Percentiles rank a stretch among this genome's conserved stretches.
phyloP scores from a whole-genome alignment of 2,329 filamentous ascomycete species.

The Ophiostoma ips region DNA sequence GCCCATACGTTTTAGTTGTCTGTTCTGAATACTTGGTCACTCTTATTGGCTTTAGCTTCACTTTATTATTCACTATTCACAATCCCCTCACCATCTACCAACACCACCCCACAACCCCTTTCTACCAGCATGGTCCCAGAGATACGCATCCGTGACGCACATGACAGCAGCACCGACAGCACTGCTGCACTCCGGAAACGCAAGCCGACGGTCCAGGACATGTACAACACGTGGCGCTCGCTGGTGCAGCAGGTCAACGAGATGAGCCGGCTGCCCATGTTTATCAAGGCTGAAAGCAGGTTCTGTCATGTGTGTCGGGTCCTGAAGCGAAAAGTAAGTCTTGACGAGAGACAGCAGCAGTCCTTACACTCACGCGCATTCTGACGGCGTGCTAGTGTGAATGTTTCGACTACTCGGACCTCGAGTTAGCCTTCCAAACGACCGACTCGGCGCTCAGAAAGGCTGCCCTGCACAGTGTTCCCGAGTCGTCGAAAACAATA shows the following conservation, averaged over 20 bases:
- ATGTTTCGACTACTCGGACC: constrained; percentile 11
- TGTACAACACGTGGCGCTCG: constrained; percentile 14
- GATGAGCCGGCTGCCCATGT: constrained; percentile 11
- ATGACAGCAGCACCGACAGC: neutral
- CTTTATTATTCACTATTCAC: too few relatives aligned
- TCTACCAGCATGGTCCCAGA: neutral
- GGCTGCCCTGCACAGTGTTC: neutral
- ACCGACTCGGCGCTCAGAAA: constrained; percentile 2
- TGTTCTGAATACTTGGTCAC: too few relatives aligned
- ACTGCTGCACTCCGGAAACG: neutral
- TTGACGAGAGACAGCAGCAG: neutral
- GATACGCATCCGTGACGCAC: neutral
- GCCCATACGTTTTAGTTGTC: too few relatives aligned
- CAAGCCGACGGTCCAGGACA: constrained; percentile 11
- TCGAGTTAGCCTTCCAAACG: constrained; percentile 8
- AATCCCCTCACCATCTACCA: too few relatives aligned
- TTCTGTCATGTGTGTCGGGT: constrained; percentile 12
- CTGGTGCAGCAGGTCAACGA: constrained; percentile 9
- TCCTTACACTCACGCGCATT: neutral
- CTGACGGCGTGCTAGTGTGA: constrained; percentile 5
- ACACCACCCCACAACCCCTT: too few relatives aligned
- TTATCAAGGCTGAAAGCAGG: constrained; percentile 6
- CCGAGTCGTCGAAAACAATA: too few relatives aligned
- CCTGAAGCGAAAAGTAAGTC: constrained; percentile 4
- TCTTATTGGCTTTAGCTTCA: too few relatives aligned